Base-by-base conservation (phyloP, 2,329 filamentous ascomycete genomes). In the Triangularia setosa region DNA sequence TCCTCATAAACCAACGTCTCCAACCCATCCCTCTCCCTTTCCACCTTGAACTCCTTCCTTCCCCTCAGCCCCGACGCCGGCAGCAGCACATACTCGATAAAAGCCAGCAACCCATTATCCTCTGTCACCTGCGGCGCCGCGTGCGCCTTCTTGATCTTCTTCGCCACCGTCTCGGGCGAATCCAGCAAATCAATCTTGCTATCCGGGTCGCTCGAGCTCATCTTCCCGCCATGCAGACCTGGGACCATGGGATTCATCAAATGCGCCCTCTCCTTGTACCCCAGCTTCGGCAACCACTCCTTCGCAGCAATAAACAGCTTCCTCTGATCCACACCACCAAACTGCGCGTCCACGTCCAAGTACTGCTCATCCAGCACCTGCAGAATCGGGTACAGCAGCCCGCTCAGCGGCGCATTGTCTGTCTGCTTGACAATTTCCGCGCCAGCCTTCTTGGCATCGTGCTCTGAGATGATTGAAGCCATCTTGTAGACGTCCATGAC, bases 151-250 rank as follows among this genome's bases (percentile, higher is more conserved):
- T 88, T 88, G 61, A 96, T 82, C 82, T 97, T 97, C 81, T 90
- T 92, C 70, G 84, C 81, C 14, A 98, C 90, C 1, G 80, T 78
- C 0, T 96, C 92, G 0, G 90, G 80, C 0, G 84, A 70, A 73
- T 98, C 95, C 18, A 98, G 85, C n/a, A 98, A 83, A 74, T 98
- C 95, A 69, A 98, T 96, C 79, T 97, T 97, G 73, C 87, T 91
- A 76, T 93, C 89, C 65, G 86, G 78, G 65, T 89, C 87, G 72
- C 87, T 90, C n/a, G 88, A 85, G 73, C 86, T 89, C 92, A 97
- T 97, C 82, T 97, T 97, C 68, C 87, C 90, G 40, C 92, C 87
- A 67, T 87, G 89, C 11, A 98, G 81, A 44, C 95, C 94, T 0
- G 93, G 89, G 18, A 98, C 90, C 90, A 98, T 96, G 21, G 92